These are phyloP conservation scores for Eimeria maxima DNA, from an alignment of 169 alveolate genomes.

Conservation along the genomic window DNA sequence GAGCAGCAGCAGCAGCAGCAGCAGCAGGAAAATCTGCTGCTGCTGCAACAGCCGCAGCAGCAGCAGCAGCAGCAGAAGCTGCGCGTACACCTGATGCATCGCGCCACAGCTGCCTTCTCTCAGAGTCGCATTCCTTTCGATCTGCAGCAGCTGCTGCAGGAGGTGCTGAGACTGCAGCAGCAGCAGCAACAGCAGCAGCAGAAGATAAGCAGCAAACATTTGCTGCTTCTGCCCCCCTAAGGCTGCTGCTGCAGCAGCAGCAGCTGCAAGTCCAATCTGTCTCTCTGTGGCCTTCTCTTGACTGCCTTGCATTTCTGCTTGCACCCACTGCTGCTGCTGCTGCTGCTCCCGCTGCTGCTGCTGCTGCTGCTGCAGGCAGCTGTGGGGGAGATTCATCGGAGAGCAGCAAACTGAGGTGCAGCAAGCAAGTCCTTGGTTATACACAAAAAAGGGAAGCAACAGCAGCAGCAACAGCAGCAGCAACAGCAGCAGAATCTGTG, in stretches of 20 bases:
- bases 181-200: conserved; percentile 5
- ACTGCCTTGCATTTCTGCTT: background rate
- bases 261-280: background rate
- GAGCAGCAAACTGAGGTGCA: too few relatives aligned
- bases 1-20: background rate
- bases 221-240: background rate
- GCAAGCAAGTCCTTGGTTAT: too few relatives aligned
- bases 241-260: conserved; percentile 10
- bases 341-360: conserved; percentile 50
- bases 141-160: background rate
- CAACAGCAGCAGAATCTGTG: background rate
- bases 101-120: background rate
- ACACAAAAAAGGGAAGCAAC: background rate
- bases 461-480: conserved; percentile 5
- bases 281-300: background rate
- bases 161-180: too few relatives aligned
- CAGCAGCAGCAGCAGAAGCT: background rate
- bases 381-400: background rate
- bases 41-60: too few relatives aligned
- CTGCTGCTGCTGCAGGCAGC: background rate
- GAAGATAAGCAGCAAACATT: background rate
- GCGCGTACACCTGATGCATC: conserved; percentile 4
- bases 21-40: too few relatives aligned
- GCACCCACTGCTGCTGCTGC: background rate
- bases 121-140: background rate